phyloP scores from a whole-genome alignment of 306 rosid genomes.

The Casuarina cunninghamiana region DNA sequence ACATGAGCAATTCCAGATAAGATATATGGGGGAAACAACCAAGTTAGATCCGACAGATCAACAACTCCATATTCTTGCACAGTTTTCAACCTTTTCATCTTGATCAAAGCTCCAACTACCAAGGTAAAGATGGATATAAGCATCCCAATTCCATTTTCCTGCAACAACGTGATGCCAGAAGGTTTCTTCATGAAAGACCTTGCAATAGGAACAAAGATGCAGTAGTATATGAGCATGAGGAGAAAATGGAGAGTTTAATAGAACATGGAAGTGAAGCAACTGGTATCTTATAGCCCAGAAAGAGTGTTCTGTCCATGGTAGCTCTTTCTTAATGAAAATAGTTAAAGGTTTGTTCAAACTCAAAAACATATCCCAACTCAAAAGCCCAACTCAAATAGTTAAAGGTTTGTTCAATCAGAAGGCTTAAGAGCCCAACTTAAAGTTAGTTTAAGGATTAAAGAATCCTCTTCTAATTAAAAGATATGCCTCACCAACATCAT shows the following conservation, averaged over 20 bases:
- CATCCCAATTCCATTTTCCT: constrained; percentile 29
- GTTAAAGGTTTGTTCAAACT: constrained; percentile 33
- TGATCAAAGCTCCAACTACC: constrained; percentile 31
- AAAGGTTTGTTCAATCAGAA: constrained; percentile 20
- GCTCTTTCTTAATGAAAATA: constrained; percentile 41
- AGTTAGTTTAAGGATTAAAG: background rate
- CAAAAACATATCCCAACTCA: constrained; percentile 26
- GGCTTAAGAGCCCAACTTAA: background rate
- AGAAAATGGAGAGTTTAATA: constrained; percentile 10
- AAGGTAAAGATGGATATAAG: constrained; percentile 10
- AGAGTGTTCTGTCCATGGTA: constrained; percentile 28
- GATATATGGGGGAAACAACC: constrained; percentile 23
- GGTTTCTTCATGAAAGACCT: constrained; percentile 20
- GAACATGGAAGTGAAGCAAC: constrained; percentile 22
- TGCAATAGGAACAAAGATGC: background rate
- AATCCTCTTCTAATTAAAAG: background rate
- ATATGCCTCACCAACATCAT: constrained; percentile 29
- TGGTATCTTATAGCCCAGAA: constrained; percentile 17
- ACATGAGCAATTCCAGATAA: constrained; percentile 11
- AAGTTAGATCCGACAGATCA: constrained; percentile 20
- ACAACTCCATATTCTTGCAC: constrained; percentile 19
- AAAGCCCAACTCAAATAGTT: background rate
- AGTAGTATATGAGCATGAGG: constrained; percentile 26
- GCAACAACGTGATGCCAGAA: constrained; percentile 31
- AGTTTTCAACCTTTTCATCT: constrained; percentile 21